Conservation (phyloP, 2,329 filamentous ascomycete genomes). For the Leptographium lundbergii region DNA sequence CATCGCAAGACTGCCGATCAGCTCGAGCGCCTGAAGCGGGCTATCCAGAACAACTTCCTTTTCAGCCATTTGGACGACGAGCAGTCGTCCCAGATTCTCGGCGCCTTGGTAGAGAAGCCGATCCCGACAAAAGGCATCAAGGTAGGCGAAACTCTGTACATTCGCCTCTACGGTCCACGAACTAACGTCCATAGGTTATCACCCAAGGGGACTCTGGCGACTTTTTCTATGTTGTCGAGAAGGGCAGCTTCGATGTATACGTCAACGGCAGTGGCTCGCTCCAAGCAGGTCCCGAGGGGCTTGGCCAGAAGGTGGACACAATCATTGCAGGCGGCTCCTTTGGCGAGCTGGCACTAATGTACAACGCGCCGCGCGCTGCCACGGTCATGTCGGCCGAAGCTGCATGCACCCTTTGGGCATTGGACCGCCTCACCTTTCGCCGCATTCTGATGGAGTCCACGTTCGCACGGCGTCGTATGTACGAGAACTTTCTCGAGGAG, state of each 20-base stretch:
- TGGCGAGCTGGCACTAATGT: conserved; percentile 95
- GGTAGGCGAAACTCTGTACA: conserved; percentile 33
- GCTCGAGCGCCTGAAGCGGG: conserved; percentile 60
- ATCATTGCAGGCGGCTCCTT: conserved; percentile 88
- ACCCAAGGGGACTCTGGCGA: conserved; percentile 91
- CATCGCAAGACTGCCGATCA: conserved; percentile 78
- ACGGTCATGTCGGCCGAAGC: conserved; percentile 78
- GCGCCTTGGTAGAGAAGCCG: conserved; percentile 85
- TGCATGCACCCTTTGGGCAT: conserved; percentile 75
- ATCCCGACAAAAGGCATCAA: conserved; percentile 82
- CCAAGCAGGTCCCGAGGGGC: conserved; percentile 67
- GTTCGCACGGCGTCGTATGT: conserved; percentile 90
- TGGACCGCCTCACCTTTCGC: conserved; percentile 93
- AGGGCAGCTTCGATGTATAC: conserved; percentile 79
- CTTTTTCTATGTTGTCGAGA: conserved; percentile 95
- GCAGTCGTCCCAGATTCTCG: conserved; percentile 74
- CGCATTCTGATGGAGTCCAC: conserved; percentile 97
- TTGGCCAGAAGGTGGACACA: conserved; percentile 69
- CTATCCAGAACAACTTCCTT: conserved; percentile 83
- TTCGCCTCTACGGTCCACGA: too few species aligned
- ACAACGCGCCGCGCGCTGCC: conserved; percentile 90
- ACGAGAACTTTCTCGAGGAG: conserved; percentile 91
- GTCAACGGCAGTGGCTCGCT: conserved; percentile 69
- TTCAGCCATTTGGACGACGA: conserved; percentile 94
- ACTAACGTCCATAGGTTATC: conserved; percentile 53